phyloP scores from a whole-genome alignment of 768 basidiomycete species.

The Gyrodon lividus region DNA sequence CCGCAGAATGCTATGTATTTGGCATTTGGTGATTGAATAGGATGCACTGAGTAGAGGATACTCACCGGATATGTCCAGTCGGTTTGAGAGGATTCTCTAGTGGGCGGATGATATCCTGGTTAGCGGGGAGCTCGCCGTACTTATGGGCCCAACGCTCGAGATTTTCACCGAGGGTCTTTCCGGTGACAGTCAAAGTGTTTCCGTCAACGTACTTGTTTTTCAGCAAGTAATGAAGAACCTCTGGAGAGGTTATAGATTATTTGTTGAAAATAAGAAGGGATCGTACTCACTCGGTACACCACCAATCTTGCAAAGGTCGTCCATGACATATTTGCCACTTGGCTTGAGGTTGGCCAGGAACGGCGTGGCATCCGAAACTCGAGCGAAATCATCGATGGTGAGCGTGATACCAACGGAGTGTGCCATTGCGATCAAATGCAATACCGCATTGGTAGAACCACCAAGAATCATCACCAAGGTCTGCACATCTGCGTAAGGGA shows the following conservation, averaged over 20 bases:
- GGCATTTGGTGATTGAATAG: not conserved
- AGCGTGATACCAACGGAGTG: constrained; percentile 92
- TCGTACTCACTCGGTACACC: constrained; percentile 84
- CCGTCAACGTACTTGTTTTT: constrained; percentile 90
- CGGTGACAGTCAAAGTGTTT: constrained; percentile 87
- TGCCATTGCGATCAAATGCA: constrained; percentile 96
- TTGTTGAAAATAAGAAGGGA: not conserved
- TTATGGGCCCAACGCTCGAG: constrained; percentile 84
- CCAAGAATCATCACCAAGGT: constrained; percentile 96
- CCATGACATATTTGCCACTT: constrained; percentile 98
- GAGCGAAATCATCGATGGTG: constrained; percentile 89
- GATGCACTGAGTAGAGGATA: constrained; percentile 3
- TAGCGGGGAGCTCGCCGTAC: constrained; percentile 67
- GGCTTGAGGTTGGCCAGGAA: constrained; percentile 97
- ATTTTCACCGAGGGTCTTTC: constrained; percentile 88
- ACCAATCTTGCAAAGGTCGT: constrained; percentile 92
- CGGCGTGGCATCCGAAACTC: constrained; percentile 86
- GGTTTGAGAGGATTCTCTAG: constrained; percentile 84
- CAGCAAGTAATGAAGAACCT: constrained; percentile 81
- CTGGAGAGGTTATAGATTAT: constrained; percentile 37
- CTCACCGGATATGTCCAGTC: constrained; percentile 85
- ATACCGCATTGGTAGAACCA: constrained; percentile 95
- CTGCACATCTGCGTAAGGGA: constrained; percentile 38
- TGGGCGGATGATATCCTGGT: constrained; percentile 86
- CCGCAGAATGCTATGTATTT: constrained; percentile 66